Evolutionary conservation across 495 filamentous ascomycete genomes (phyloP), one percentile per base, ranked within the genome.

Genomic region (Acidomyces sp.): DNA sequence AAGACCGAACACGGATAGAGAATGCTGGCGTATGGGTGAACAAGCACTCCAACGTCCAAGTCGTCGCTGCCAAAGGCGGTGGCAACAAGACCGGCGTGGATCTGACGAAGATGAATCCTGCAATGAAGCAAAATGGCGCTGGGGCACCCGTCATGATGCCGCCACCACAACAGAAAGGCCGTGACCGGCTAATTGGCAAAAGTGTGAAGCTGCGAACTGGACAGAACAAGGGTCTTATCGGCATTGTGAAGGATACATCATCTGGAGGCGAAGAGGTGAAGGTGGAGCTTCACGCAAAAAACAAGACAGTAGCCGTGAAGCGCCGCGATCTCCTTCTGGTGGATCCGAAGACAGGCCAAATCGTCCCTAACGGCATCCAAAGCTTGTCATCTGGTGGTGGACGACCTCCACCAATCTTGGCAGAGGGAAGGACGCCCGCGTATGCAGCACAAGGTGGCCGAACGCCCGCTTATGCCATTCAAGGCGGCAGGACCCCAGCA

Each of bases 221-320:
- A 7, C 74, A 76, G 1, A 82, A 85, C 61, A 99, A 99, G 62
- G 90, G 88, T 36, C 66, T 94, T 11, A 68, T 99, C 34, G 92
- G 92, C 48, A 93, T 93, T 41, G 83, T 99, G 49, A 93, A 92
- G 53, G 85, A 96, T 55, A 75, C 92, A 0, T 87, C 81, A 0
- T 85, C 92, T 43, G 71, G n/a, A n/a, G n/a, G n/a, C n/a, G n/a
- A 69, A 0, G 75, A 80, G 46, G 88, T 82, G 21, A 78, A 85
- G 16, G 80, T 99, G 25, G 92, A 96, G 60, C 66, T 99, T 19
- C 87, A 95, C 59, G 82, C 85, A 17, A 90, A 87, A 61, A 79
- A 74, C 62, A 95, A 93, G 67, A 74, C 78, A 5, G 77, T 96
- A 37, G 79, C 76, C 12, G 72, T 96, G 21, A 68, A 72, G 2